A percentile compares a stretch with the other conserved stretches of the same genome.
phyloP scores from a whole-genome alignment of 2,329 filamentous ascomycete species.

The Aspergillus sp. region DNA sequence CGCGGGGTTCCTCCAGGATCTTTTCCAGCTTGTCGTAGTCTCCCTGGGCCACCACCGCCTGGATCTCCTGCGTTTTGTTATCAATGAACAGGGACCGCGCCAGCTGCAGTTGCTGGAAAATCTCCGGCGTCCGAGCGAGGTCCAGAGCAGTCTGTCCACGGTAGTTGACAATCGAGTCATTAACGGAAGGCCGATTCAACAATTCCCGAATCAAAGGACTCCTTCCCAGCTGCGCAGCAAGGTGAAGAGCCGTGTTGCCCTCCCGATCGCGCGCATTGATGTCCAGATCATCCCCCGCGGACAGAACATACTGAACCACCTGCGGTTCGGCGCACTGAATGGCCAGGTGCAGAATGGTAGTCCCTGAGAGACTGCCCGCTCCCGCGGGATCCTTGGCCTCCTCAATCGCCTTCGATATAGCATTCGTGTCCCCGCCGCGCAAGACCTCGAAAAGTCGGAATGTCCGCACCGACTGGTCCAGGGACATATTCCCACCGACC shows the following conservation, averaged over 20 bases:
- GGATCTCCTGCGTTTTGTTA: constrained; percentile 72
- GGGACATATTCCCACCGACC: constrained; percentile 40
- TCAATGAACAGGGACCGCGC: constrained; percentile 85
- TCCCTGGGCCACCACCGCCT: constrained; percentile 62
- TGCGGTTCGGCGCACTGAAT: constrained; percentile 90
- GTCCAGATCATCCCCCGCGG: constrained; percentile 63
- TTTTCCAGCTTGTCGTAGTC: constrained; percentile 73
- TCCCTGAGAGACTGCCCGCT: constrained; percentile 51
- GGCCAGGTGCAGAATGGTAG: constrained; percentile 82
- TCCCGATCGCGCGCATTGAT: constrained; percentile 87
- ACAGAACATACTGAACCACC: constrained; percentile 91
- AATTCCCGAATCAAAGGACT: constrained; percentile 72
- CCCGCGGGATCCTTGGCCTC: constrained; percentile 47
- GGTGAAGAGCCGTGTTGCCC: constrained; percentile 85
- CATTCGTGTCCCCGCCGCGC: constrained; percentile 79
- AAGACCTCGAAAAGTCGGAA: constrained; percentile 92
- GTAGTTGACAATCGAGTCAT: constrained; percentile 78
- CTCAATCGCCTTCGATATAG: constrained; percentile 74
- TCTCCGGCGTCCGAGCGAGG: constrained; percentile 81
- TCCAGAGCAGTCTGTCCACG: constrained; percentile 81
- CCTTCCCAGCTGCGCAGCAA: constrained; percentile 76
- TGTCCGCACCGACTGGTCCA: constrained; percentile 89
- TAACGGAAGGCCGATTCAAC: constrained; percentile 72
- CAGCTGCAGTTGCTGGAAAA: constrained; percentile 90
- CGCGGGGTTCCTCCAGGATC: constrained; percentile 72